A percentile compares a stretch with the other conserved stretches of the same genome.
phyloP scores from a whole-genome alignment of 2,329 filamentous ascomycete genomes.

The Colletotrichum theobromicola region DNA sequence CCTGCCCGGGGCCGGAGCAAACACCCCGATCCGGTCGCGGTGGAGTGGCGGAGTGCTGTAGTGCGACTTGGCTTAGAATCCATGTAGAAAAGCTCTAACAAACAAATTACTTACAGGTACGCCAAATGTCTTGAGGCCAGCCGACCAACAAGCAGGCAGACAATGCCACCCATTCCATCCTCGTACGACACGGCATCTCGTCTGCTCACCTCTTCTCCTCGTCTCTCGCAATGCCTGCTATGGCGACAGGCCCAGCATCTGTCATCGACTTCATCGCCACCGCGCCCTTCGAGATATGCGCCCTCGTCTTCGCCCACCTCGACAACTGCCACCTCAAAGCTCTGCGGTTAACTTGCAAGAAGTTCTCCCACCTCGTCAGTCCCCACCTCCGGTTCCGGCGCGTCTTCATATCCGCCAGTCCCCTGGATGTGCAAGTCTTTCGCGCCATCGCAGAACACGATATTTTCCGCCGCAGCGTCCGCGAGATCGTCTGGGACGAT shows the following conservation, averaged over 20 bases:
- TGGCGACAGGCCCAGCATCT: background rate
- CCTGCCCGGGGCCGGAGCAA: too few species aligned
- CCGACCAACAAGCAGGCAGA: too few species aligned
- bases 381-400: conserved; percentile 20
- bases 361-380: background rate
- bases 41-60: too few species aligned
- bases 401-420: conserved; percentile 45
- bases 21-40: too few species aligned
- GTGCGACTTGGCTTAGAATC: too few species aligned
- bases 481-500: conserved; percentile 46
- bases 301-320: background rate
- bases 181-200: background rate
- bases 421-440: conserved; percentile 40
- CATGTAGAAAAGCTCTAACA: too few species aligned
- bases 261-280: background rate
- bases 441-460: conserved; percentile 40
- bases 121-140: too few species aligned
- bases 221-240: background rate
- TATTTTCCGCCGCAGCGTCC: conserved; percentile 31
- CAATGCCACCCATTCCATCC: fast-evolving
- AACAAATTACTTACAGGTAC: too few species aligned
- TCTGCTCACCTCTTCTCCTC: background rate
- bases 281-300: background rate
- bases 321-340: background rate
- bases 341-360: background rate